Percentiles rank a stretch among this genome's conserved stretches.
Evolutionary conservation across 2,329 filamentous ascomycete species (phyloP).

Genomic region (Paramyrothecium sp.): DNA sequence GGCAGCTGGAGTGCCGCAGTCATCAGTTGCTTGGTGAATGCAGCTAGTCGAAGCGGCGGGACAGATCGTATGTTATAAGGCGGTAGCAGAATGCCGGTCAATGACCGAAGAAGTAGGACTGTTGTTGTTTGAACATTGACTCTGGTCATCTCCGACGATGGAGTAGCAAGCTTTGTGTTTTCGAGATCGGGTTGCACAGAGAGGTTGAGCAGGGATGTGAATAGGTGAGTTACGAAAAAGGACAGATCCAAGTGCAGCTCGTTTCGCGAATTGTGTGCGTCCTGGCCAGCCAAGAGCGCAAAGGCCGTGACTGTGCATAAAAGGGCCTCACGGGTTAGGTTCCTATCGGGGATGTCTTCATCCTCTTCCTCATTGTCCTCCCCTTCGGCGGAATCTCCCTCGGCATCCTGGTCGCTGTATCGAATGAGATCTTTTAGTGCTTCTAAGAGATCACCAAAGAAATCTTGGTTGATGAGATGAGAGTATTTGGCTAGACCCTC

Average conservation of each 20-base stretch:
- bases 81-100: constrained; percentile 79
- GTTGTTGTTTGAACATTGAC: constrained; percentile 95
- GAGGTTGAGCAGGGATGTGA: constrained; percentile 77
- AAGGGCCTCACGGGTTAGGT: constrained; percentile 80
- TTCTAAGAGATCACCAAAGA: constrained; percentile 95
- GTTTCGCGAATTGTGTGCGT: constrained; percentile 79
- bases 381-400: constrained; percentile 35
- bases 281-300: constrained; percentile 92
- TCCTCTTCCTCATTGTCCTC: constrained; percentile 43
- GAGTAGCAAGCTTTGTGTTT: constrained; percentile 52
- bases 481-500: constrained; percentile 93
- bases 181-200: constrained; percentile 85
- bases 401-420: constrained; percentile 61
- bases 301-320: constrained; percentile 96
- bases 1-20: constrained; percentile 80
- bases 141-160: constrained; percentile 51
- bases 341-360: constrained; percentile 53
- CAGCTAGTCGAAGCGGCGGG: constrained; percentile 81
- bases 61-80: constrained; percentile 69
- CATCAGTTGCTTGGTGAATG: constrained; percentile 90
- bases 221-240: constrained; percentile 94
- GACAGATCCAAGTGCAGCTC: constrained; percentile 85
- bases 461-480: constrained; percentile 97
- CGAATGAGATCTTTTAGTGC: constrained; percentile 90
- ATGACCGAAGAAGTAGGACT: constrained; percentile 82